Evolutionary conservation across 257 asterid species (phyloP).

Genomic region (Misopates orontium): DNA sequence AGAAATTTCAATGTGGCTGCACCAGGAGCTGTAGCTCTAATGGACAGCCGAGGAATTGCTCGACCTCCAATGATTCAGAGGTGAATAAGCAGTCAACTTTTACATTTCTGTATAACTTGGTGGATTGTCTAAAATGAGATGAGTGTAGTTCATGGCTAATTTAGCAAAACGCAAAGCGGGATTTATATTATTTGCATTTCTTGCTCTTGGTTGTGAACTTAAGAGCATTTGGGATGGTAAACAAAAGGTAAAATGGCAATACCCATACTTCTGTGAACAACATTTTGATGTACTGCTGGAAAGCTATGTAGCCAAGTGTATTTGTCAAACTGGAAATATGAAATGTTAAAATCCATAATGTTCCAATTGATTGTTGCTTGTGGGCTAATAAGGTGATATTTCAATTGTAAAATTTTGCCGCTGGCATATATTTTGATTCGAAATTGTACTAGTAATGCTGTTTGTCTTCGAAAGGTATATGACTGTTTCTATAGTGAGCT

Average conservation of each 20-base stretch:
- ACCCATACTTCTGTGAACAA: neutral
- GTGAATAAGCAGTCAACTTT: conserved; percentile 24
- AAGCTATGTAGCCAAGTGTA: too few relatives aligned
- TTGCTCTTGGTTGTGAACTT: conserved; percentile 17
- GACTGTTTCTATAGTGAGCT: too few relatives aligned
- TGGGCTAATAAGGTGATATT: neutral
- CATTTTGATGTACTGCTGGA: neutral
- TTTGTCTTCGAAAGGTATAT: too few relatives aligned
- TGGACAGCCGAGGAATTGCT: conserved; percentile 20
- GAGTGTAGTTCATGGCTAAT: conserved; percentile 25
- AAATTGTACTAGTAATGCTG: too few relatives aligned
- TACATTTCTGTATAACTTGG: conserved; percentile 18
- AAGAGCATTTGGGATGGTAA: conserved; percentile 5
- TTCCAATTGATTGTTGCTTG: neutral
- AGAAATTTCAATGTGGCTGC: conserved; percentile 10
- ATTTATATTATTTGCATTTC: conserved; percentile 11
- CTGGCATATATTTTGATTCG: too few relatives aligned
- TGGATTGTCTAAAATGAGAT: conserved; percentile 19
- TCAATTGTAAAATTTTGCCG: too few relatives aligned
- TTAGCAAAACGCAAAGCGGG: conserved; percentile 15
- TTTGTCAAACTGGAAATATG: neutral
- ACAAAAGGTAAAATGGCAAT: conserved; percentile 12
- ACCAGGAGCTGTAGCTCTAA: conserved; percentile 25
- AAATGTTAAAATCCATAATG: neutral
- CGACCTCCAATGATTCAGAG: conserved; percentile 21